These are phyloP conservation scores for Stenogyne calaminthoides DNA, from an alignment of 305 asterid species.

Conservation along the genomic window DNA sequence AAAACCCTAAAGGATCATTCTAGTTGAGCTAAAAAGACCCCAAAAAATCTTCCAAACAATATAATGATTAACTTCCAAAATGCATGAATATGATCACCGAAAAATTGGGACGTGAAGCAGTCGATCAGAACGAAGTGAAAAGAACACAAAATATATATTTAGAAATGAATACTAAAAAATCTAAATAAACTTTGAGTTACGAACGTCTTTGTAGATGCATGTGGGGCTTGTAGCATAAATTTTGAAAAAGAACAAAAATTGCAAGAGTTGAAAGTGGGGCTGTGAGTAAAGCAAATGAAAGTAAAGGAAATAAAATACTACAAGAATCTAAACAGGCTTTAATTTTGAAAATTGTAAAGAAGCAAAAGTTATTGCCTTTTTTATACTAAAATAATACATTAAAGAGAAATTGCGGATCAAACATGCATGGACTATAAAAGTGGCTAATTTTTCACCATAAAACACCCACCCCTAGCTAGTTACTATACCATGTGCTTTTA, in stretches of 20 bases:
- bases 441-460: slow-evolving; percentile 1
- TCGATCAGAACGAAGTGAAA: too few species aligned
- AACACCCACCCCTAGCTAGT: slow-evolving; percentile 26
- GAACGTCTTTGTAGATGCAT: slow-evolving; percentile 29
- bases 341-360: slow-evolving; percentile 33
- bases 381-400: slow-evolving; percentile 27
- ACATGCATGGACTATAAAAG: slow-evolving; percentile 34
- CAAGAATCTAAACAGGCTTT: slow-evolving; percentile 39
- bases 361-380: slow-evolving; percentile 33
- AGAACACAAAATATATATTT: background rate
- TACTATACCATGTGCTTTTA: slow-evolving; percentile 37
- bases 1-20: too few species aligned
- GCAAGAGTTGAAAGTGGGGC: slow-evolving; percentile 18
- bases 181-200: slow-evolving; percentile 5
- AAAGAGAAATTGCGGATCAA: slow-evolving; percentile 44
- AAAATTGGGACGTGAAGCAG: too few species aligned
- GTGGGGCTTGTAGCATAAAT: slow-evolving; percentile 34
- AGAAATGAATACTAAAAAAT: background rate
- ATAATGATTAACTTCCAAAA: too few species aligned
- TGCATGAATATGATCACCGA: background rate
- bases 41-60: too few species aligned
- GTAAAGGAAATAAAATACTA: background rate
- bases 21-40: too few species aligned
- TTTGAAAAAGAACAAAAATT: background rate
- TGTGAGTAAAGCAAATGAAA: slow-evolving; percentile 29